Evolutionary conservation across 1,284 basidiomycete species (phyloP).

Genomic region (Cutaneotrichosporon sp.): DNA sequence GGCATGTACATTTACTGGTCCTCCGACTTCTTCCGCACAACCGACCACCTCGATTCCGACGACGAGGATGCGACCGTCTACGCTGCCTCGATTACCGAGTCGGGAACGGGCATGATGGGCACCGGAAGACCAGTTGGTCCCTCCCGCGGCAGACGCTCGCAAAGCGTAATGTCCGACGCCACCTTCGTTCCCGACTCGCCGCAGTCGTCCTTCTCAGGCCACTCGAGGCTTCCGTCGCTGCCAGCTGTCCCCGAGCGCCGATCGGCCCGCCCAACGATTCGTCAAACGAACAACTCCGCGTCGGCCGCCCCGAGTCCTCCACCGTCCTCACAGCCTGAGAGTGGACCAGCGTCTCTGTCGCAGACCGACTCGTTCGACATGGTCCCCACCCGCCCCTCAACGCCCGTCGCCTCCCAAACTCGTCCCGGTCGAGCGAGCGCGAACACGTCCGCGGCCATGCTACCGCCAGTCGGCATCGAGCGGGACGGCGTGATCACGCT

Average conservation of each 20-base stretch:
- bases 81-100: neutral
- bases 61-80: conserved; percentile 8
- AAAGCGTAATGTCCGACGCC: conserved; percentile 9
- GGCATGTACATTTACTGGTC: conserved; percentile 2
- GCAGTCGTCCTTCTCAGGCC: neutral
- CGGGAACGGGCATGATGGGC: neutral
- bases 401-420: neutral
- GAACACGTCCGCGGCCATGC: neutral
- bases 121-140: neutral
- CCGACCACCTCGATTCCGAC: conserved; percentile 5
- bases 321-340: too few relatives aligned
- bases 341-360: too few relatives aligned
- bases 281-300: too few relatives aligned
- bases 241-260: neutral
- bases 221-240: neutral
- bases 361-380: too few relatives aligned
- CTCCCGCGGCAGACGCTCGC: conserved; percentile 6
- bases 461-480: neutral
- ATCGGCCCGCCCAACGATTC: neutral
- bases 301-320: too few relatives aligned
- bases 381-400: neutral
- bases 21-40: conserved; percentile 8
- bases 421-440: neutral
- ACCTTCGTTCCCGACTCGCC: conserved; percentile 1
- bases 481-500: neutral